Conservation (phyloP, 768 basidiomycete species). For the Naematelia encephala region DNA sequence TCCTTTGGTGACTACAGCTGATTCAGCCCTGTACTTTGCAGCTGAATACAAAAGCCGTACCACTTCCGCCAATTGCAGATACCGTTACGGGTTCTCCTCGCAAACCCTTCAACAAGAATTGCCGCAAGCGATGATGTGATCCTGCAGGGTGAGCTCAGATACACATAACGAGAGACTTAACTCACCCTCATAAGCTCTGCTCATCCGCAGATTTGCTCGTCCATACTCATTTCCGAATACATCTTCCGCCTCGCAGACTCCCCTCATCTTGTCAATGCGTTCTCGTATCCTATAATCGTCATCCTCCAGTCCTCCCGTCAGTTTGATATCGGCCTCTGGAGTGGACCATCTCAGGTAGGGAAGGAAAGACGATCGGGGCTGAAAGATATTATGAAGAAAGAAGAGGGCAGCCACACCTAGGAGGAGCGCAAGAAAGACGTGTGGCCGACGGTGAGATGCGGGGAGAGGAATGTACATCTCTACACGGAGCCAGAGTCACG, state of each 20-base stretch:
- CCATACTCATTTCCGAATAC: conserved; percentile 37
- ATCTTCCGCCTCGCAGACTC: conserved; percentile 19
- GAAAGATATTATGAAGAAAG: conserved; percentile 18
- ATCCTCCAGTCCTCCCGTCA: not conserved
- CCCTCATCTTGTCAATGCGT: conserved; percentile 20
- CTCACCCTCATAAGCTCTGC: conserved; percentile 44
- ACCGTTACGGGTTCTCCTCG: conserved; percentile 40
- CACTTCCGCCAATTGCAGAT: conserved; percentile 43
- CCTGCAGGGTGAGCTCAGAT: conserved; percentile 19
- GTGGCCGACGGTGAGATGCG: conserved; percentile 15
- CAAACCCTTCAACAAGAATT: conserved; percentile 32
- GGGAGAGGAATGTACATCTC: conserved; percentile 8
- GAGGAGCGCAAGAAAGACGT: conserved; percentile 20
- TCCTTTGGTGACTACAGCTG: conserved; percentile 41
- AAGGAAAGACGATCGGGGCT: conserved; percentile 11
- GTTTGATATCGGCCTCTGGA: not conserved
- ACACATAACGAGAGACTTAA: not conserved
- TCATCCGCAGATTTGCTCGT: conserved; percentile 32
- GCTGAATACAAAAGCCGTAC: conserved; percentile 18
- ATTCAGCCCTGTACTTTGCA: not conserved
- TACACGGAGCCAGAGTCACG: not conserved
- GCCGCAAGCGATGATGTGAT: conserved; percentile 28
- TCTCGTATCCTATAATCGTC: conserved; percentile 8
- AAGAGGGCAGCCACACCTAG: conserved; percentile 13
- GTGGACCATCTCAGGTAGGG: conserved; percentile 1